phyloP scores from a whole-genome alignment of 805 yeast species.

The Suhomyces faveliae region DNA sequence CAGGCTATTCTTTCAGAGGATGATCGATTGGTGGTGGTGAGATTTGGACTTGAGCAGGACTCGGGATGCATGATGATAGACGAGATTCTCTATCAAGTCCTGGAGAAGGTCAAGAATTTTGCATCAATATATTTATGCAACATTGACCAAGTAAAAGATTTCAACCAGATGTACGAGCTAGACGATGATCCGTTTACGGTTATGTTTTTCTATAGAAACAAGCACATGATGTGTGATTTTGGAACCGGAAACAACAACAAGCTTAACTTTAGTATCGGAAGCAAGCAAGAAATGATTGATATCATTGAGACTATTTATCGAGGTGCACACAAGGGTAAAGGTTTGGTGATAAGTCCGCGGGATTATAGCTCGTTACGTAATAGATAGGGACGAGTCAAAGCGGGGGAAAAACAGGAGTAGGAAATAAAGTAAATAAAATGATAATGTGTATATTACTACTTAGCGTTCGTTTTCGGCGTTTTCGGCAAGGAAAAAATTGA shows the following conservation, averaged over 20 bases:
- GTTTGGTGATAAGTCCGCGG: slow-evolving; percentile 82
- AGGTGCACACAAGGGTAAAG: slow-evolving; percentile 91
- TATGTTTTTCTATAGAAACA: slow-evolving; percentile 90
- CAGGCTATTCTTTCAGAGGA: slow-evolving; percentile 93
- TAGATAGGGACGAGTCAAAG: not conserved
- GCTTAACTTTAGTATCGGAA: slow-evolving; percentile 70
- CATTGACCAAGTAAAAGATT: slow-evolving; percentile 85
- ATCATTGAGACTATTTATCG: slow-evolving; percentile 85
- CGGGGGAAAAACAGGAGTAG: no score
- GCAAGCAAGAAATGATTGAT: slow-evolving; percentile 88
- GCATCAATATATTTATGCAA: slow-evolving; percentile 89
- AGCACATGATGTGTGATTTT: slow-evolving; percentile 97
- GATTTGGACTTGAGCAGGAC: slow-evolving; percentile 82
- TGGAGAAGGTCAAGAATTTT: slow-evolving; percentile 82
- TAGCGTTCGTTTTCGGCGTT: slow-evolving; percentile 28
- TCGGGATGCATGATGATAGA: slow-evolving; percentile 88
- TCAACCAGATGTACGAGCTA: slow-evolving; percentile 82
- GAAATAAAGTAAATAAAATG: no score
- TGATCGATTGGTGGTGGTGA: slow-evolving; percentile 78
- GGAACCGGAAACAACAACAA: slow-evolving; percentile 98
- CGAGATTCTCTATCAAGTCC: slow-evolving; percentile 72
- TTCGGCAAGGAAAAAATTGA: slow-evolving; percentile 85
- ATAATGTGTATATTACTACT: not conserved
- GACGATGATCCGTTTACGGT: slow-evolving; percentile 70
- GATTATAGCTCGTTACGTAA: slow-evolving; percentile 47